Conservation (phyloP, 208 protist species). For the Histomonas meleagridis region DNA sequence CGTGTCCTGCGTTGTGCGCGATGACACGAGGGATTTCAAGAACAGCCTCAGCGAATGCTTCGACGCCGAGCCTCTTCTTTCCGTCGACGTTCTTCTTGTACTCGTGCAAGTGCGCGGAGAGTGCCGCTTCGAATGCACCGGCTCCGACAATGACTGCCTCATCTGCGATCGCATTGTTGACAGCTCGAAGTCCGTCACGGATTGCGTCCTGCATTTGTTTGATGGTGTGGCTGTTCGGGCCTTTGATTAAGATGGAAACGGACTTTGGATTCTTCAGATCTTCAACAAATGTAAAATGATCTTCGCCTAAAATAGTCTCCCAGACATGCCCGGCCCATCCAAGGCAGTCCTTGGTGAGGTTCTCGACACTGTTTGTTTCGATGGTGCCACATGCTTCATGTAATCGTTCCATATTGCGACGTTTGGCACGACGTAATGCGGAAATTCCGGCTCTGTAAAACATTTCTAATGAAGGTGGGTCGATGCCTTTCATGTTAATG, state of each 20-base stretch:
- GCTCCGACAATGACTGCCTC: conserved; percentile 74
- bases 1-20: conserved; percentile 88
- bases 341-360: conserved; percentile 69
- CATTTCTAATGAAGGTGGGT: conserved; percentile 95
- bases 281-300: conserved; percentile 99
- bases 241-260: conserved; percentile 94
- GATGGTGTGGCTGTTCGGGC: conserved; percentile 94
- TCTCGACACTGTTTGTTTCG: conserved; percentile 91
- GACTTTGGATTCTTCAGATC: conserved; percentile 76
- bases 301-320: conserved; percentile 87
- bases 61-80: conserved; percentile 82
- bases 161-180: conserved; percentile 85
- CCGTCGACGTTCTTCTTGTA: conserved; percentile 58
- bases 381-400: conserved; percentile 81
- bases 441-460: conserved; percentile 91
- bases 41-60: conserved; percentile 92
- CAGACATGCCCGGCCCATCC: conserved; percentile 74
- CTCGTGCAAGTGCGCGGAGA: conserved; percentile 73
- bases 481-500: conserved; percentile 99
- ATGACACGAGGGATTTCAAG: conserved; percentile 94
- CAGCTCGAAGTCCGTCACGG: conserved; percentile 91
- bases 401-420: conserved; percentile 60
- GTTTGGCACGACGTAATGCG: conserved; percentile 91
- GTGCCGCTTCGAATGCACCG: conserved; percentile 88
- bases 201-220: conserved; percentile 90